These are phyloP conservation scores for Naematelia aurantialba DNA, from an alignment of 768 basidiomycete species.

Conservation along the genomic window DNA sequence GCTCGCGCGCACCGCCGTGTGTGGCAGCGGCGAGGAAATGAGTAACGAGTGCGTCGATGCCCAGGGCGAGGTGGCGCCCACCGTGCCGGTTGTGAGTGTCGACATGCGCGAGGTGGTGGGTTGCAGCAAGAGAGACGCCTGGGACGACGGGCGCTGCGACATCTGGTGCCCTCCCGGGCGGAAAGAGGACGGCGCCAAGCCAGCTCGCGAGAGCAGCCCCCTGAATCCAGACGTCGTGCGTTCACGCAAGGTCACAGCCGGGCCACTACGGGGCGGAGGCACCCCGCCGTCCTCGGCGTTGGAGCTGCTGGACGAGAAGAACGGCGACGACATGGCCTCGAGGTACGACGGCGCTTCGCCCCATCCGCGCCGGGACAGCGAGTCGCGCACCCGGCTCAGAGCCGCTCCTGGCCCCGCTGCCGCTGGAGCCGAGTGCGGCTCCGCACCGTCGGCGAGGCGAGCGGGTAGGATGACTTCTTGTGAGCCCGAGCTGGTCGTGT, in stretches of 20 bases:
- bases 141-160: conserved; percentile 4
- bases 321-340: conserved; percentile 39
- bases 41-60: conserved; percentile 28
- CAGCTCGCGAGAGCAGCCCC: conserved; percentile 26
- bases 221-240: conserved; percentile 34
- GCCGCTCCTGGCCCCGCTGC: not conserved
- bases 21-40: conserved; percentile 36
- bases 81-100: conserved; percentile 2
- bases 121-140: conserved; percentile 30
- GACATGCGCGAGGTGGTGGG: conserved; percentile 30
- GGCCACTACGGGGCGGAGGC: conserved; percentile 18
- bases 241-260: conserved; percentile 14
- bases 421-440: not conserved
- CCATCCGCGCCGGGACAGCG: conserved; percentile 26
- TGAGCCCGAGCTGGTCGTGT: not conserved
- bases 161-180: not conserved
- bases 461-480: not conserved
- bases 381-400: conserved; percentile 3
- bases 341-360: conserved; percentile 43
- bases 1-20: conserved; percentile 31
- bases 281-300: conserved; percentile 1
- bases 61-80: conserved; percentile 24
- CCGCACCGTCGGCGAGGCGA: not conserved
- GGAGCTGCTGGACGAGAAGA: not conserved
- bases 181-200: conserved; percentile 6